phyloP scores from a whole-genome alignment of 257 asterid species.

The Solanum chiquidenum region DNA sequence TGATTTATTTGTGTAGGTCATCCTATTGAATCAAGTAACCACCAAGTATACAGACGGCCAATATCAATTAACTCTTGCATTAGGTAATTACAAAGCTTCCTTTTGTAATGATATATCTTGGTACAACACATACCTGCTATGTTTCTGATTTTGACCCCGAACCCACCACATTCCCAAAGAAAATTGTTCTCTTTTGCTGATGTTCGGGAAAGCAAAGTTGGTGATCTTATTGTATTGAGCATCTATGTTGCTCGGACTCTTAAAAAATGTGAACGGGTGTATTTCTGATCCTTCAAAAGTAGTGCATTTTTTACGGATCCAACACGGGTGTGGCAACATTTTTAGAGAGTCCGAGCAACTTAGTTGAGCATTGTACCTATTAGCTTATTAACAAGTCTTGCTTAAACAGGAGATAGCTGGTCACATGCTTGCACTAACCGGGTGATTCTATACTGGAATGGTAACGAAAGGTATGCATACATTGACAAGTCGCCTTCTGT shows the following conservation, averaged over 20 bases:
- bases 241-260: no score
- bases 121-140: accelerated
- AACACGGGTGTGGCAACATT: no score
- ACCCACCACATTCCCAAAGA: neutral
- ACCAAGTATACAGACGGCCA: constrained; percentile 73
- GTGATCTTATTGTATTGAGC: neutral
- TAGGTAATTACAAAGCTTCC: constrained; percentile 37
- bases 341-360: no score
- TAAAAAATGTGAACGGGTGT: no score
- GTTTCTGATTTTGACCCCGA: neutral
- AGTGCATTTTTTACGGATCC: no score
- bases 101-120: neutral
- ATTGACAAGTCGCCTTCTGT: constrained; percentile 89
- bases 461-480: constrained; percentile 66
- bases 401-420: constrained; percentile 91
- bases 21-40: constrained; percentile 81
- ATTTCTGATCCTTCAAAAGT: no score
- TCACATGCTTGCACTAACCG: constrained; percentile 95
- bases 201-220: neutral
- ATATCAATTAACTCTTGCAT: constrained; percentile 83
- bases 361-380: neutral
- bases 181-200: neutral
- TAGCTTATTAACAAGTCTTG: neutral
- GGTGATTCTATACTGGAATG: constrained; percentile 74
- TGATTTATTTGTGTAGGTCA: constrained; percentile 47